Percentiles rank a stretch among this genome's conserved stretches.
These are phyloP conservation scores for Symbiotaphrina buchneri DNA, from an alignment of 495 filamentous ascomycete genomes.

Conservation along the genomic window DNA sequence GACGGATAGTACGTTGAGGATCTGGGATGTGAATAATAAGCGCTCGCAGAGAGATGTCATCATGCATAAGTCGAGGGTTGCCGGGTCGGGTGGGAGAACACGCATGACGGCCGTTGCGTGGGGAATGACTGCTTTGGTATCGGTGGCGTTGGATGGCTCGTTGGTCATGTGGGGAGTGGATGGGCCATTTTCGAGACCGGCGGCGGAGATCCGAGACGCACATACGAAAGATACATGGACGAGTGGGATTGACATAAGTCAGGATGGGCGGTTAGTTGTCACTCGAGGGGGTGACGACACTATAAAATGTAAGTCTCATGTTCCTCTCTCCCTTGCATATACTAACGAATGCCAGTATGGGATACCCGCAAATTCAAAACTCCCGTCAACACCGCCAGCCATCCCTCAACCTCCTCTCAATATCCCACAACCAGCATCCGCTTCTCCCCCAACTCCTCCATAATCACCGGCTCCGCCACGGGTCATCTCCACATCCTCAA, in stretches of 20 bases:
- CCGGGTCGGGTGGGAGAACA: constrained; percentile 71
- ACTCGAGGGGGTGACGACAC: constrained; percentile 79
- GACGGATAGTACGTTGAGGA: constrained; percentile 79
- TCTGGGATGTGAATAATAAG: constrained; percentile 87
- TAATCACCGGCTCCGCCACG: constrained; percentile 72
- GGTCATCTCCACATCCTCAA: constrained; percentile 88
- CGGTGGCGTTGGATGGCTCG: constrained; percentile 76
- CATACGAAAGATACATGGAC: constrained; percentile 79
- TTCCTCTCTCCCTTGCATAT: background rate
- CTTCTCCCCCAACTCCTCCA: constrained; percentile 63
- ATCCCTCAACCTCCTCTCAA: constrained; percentile 61
- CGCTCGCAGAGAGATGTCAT: constrained; percentile 79
- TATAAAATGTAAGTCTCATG: constrained; percentile 18
- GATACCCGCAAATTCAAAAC: constrained; percentile 90
- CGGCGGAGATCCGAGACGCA: constrained; percentile 69
- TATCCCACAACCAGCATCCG: constrained; percentile 69
- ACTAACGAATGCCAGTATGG: constrained; percentile 36
- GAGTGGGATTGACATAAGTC: constrained; percentile 74
- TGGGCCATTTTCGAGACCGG: constrained; percentile 65
- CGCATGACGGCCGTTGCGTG: constrained; percentile 86
- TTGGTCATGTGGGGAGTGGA: constrained; percentile 83
- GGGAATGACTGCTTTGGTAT: constrained; percentile 54
- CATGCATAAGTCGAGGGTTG: constrained; percentile 73
- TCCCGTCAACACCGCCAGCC: constrained; percentile 56
- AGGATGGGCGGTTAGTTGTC: constrained; percentile 72